Conservation (phyloP, 371 early-diverging fungal genomes). For the Mucor piriformis region DNA sequence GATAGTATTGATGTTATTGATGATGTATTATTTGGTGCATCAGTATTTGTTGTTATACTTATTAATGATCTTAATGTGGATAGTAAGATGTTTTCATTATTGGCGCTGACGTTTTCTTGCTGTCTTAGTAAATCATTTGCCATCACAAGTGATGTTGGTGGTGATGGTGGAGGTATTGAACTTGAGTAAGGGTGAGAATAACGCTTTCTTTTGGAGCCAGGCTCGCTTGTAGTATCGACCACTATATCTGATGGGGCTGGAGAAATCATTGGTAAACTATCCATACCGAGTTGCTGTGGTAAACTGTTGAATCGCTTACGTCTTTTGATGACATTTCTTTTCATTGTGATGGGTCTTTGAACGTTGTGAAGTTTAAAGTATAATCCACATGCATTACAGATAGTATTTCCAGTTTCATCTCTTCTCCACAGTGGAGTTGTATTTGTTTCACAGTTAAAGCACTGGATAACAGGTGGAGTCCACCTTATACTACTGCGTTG, state of each 20-base stretch:
- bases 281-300: conserved; percentile 6
- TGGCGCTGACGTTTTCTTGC: background rate
- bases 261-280: background rate
- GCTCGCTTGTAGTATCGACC: background rate
- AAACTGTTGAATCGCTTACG: conserved; percentile 64
- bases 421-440: conserved; percentile 92
- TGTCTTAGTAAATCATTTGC: background rate
- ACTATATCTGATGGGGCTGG: conserved; percentile 7
- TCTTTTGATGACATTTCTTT: conserved; percentile 78
- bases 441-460: conserved; percentile 80
- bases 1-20: conserved; percentile 15
- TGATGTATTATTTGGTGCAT: background rate
- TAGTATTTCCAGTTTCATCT: conserved; percentile 71
- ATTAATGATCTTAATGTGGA: conserved; percentile 6
- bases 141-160: background rate
- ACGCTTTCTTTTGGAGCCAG: background rate
- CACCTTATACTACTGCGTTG: conserved; percentile 12
- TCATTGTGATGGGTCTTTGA: conserved; percentile 78
- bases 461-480: conserved; percentile 38
- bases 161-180: background rate
- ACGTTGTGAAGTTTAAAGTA: conserved; percentile 81
- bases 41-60: background rate
- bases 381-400: conserved; percentile 90
- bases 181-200: background rate
- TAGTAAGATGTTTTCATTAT: conserved; percentile 9